These are phyloP conservation scores for Chytriomyces sp. DNA, from an alignment of 192 early-diverging fungal genomes.

Conservation along the genomic window DNA sequence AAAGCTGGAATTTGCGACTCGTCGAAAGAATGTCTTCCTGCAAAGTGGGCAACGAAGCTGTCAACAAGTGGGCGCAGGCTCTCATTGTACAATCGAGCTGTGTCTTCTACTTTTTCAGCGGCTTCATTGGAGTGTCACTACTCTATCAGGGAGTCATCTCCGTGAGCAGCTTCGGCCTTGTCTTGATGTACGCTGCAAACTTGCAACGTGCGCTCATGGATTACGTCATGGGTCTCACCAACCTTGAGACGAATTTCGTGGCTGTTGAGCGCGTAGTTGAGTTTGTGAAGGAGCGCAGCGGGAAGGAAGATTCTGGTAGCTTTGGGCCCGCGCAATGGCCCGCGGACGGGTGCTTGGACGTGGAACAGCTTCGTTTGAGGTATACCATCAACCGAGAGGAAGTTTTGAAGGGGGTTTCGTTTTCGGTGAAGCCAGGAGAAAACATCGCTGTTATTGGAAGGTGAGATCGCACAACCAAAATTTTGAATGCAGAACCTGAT, in stretches of 20 bases:
- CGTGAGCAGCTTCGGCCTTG: constrained; percentile 18
- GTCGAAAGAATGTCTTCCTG: background rate
- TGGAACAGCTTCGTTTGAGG: constrained; percentile 5
- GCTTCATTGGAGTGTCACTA: constrained; percentile 5
- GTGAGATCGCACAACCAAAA: constrained; percentile 27
- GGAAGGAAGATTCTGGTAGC: background rate
- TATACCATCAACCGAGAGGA: constrained; percentile 17
- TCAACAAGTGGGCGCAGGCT: constrained; percentile 36
- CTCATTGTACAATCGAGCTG: constrained; percentile 23
- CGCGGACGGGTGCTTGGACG: background rate
- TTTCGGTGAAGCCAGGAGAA: constrained; percentile 30
- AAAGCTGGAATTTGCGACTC: constrained; percentile 2
- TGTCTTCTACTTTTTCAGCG: constrained; percentile 14
- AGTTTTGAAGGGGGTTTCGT: constrained; percentile 31
- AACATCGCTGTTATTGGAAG: constrained; percentile 52
- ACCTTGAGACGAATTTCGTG: constrained; percentile 25
- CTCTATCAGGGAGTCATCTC: background rate
- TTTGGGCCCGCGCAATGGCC: background rate
- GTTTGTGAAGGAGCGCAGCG: constrained; percentile 1
- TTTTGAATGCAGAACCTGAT: too few species aligned
- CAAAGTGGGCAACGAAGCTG: constrained; percentile 12
- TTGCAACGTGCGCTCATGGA: constrained; percentile 27
- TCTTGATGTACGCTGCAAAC: constrained; percentile 14
- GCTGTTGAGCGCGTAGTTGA: constrained; percentile 18
- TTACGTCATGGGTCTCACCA: constrained; percentile 23